These are phyloP conservation scores for Boletus sp. DNA, from an alignment of 768 basidiomycete genomes.

Conservation along the genomic window DNA sequence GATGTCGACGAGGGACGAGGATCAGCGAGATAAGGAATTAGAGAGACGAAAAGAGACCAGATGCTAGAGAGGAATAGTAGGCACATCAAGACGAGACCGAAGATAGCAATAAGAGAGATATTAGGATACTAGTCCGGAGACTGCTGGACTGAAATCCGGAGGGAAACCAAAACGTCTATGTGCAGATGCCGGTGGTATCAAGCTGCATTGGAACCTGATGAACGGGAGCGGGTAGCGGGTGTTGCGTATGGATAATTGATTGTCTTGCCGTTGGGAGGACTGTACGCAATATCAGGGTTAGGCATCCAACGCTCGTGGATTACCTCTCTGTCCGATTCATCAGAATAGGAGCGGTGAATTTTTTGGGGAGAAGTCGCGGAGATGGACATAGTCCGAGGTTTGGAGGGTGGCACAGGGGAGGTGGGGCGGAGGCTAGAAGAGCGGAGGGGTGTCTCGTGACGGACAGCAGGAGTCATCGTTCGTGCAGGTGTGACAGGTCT, in stretches of 20 bases:
- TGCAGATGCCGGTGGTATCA: constrained; percentile 22
- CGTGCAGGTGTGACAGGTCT: constrained; percentile 35
- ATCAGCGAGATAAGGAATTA: constrained; percentile 9
- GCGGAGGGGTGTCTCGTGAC: constrained; percentile 30
- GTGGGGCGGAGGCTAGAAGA: constrained; percentile 28
- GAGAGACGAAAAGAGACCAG: constrained; percentile 3
- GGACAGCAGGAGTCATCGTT: constrained; percentile 25
- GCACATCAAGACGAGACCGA: constrained; percentile 24
- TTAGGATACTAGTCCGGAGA: constrained; percentile 31
- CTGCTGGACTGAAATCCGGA: constrained; percentile 25
- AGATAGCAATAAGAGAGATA: constrained; percentile 36
- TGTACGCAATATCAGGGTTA: constrained; percentile 35
- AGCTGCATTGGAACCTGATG: constrained; percentile 35
- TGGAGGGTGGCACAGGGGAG: constrained; percentile 35
- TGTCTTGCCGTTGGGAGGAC: constrained; percentile 35
- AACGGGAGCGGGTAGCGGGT: constrained; percentile 25
- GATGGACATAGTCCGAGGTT: constrained; percentile 48
- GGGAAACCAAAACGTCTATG: constrained; percentile 23
- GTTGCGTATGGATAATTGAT: constrained; percentile 27
- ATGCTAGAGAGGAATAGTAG: constrained; percentile 19
- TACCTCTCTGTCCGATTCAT: constrained; percentile 55
- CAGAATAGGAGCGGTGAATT: constrained; percentile 58
- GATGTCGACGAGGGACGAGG: constrained; percentile 8
- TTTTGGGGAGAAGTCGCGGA: constrained; percentile 49
- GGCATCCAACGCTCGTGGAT: constrained; percentile 70